Base-by-base conservation (phyloP, 768 basidiomycete species). In the Termitomyces sp. region DNA sequence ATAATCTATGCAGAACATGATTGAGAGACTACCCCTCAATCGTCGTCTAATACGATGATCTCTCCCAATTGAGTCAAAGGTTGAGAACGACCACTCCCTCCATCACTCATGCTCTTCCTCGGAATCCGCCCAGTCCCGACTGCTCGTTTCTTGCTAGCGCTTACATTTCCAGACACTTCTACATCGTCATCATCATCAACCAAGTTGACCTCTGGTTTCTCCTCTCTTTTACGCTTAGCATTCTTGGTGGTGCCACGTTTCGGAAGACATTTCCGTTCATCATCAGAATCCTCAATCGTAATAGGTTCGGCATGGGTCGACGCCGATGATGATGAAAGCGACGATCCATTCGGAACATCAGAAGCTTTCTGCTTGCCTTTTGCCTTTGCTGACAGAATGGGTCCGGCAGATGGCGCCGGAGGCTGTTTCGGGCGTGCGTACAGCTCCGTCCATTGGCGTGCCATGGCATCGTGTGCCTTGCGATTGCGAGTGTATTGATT, bases 391-490 rank as follows among this genome's bases (percentile, higher is more conserved):
- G 66, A 53, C 16, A 59, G 26, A 20, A 64, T 51, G 13, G 37
- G 26, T n/a, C 37, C 51, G 5, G 62, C 44, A 4, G 47, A 7
- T 44, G 65, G 53, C n/a, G 61, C 59, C 24, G 69, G 60, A 8
- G 66, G 60, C 12, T 70, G 60, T 28, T 63, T 62, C 15, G 63
- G 63, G 39, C 64, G 57, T 24, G 90, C 90, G 65, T 87, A 90
- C 15, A 84, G 68, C 45, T 83, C 76, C 0, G 88, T 90, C 90
- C 91, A 94, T 59, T 86, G 79, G 36, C 84, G 81, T 4, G 93
- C 93, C 1, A 82, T 92, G 13, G 75, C 73, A 68, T 95, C 92
- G 68, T 94, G 91, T 54, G 79, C 77, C 53, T 78, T 77, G 51
- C 89, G 82, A 66, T 86, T 83, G 22, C 82, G 80, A 9, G 75